Base-by-base conservation (phyloP, 1,284 basidiomycete genomes). In the Amylostereum chailletii region DNA sequence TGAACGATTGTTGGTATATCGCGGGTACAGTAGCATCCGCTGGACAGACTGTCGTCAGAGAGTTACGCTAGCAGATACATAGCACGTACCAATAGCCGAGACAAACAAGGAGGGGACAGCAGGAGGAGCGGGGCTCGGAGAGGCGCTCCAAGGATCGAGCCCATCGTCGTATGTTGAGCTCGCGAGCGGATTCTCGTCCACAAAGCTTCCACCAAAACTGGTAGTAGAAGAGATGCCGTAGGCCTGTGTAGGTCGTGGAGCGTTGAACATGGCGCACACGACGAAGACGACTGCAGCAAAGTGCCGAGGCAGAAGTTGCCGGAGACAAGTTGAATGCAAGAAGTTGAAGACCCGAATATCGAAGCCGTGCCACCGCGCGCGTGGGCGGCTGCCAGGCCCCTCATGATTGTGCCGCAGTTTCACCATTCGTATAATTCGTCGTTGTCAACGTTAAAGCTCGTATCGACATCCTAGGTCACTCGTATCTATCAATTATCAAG, bases 141-240 rank as follows among this genome's bases (percentile, higher is more conserved):
- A 75, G 51, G 86, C 73, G 60, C 85, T 89, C 91, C 91, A 94
- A 19, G 91, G 91, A 68, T 94, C 91, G 39, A 90, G 75, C 30
- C 83, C 84, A 56, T 83, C 65, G 55, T 79, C 89, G 62, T 89
- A 90, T 8, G 81, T 79, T 3, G 88, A 90, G 57, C 67, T 74
- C 4, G 83, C 76, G 26, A 91, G 74, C 1, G 88, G 89, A 59
- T 90, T 79, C 56, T 86, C 83, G 54, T 83, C 81, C 33, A 86
- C 81, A 61, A 83, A 85, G 64, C 82, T 87, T 32, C 71, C 78
- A 36, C 83, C 82, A 54, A 87, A 76, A 37, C 77, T 78, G 40
- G 71, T 74, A 30, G 72, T 70, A 2, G 80, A 70, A 31, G 73
- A 71, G 38, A 70, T 68, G 45, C 72, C 70, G 60, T 86, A 87